Conservation (phyloP, 257 asterid species). For the Penstemon newberryi region DNA sequence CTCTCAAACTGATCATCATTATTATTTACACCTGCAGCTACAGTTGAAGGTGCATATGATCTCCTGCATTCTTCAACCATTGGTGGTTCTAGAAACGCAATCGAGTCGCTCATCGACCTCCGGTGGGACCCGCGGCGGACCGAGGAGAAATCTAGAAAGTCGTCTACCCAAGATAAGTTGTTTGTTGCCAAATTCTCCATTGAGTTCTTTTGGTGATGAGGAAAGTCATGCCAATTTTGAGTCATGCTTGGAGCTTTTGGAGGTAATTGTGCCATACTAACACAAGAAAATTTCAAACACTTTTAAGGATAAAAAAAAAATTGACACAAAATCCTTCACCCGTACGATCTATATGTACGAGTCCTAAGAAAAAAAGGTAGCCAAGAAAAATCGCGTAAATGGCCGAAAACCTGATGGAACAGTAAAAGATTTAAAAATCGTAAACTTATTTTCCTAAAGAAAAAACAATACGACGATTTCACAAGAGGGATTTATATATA, state of each 20-base stretch:
- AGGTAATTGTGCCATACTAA: constrained; percentile 77
- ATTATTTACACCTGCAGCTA: neutral
- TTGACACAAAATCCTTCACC: too few relatives aligned
- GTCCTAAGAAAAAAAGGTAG: too few relatives aligned
- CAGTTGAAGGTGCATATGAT: constrained; percentile 31
- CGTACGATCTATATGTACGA: too few relatives aligned
- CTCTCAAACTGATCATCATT: constrained; percentile 48
- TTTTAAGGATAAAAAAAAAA: too few relatives aligned
- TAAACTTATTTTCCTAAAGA: too few relatives aligned
- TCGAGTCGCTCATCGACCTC: constrained; percentile 75
- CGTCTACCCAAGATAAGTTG: constrained; percentile 67
- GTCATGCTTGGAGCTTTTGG: constrained; percentile 72
- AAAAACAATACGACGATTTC: neutral
- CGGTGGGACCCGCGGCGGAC: constrained; percentile 69
- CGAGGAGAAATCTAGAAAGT: constrained; percentile 81
- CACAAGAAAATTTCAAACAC: neutral
- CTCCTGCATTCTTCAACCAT: constrained; percentile 68
- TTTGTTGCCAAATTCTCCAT: constrained; percentile 34
- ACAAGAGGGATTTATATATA: constrained; percentile 29
- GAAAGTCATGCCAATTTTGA: constrained; percentile 59
- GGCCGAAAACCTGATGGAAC: neutral
- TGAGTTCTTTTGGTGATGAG: constrained; percentile 42
- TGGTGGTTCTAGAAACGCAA: constrained; percentile 72
- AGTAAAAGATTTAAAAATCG: too few relatives aligned
- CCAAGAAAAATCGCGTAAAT: too few relatives aligned